Evolutionary conservation across 371 early-diverging fungal species (phyloP).

Genomic region (Mucor saturninus): DNA sequence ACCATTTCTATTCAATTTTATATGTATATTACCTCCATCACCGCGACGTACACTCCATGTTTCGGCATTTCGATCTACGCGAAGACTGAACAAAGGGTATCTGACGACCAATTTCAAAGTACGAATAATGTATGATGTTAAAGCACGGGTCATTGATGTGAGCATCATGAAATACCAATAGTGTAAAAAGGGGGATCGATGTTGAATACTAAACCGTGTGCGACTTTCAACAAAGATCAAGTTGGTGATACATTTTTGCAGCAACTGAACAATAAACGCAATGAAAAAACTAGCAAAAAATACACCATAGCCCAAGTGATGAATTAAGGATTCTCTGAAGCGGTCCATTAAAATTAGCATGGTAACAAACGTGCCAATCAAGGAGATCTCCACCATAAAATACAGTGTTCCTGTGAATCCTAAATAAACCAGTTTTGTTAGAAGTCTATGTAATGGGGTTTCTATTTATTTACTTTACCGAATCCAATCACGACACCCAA

Average conservation of each 20-base stretch:
- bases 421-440: slow-evolving; percentile 3
- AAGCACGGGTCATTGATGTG: slow-evolving; percentile 52
- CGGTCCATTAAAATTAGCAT: slow-evolving; percentile 38
- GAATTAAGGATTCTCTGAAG: slow-evolving; percentile 35
- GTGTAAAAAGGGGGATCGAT: slow-evolving; percentile 49
- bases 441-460: not conserved
- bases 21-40: slow-evolving; percentile 41
- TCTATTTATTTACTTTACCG: slow-evolving; percentile 25
- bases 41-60: slow-evolving; percentile 60
- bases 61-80: slow-evolving; percentile 57
- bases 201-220: slow-evolving; percentile 38
- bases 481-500: slow-evolving; percentile 54
- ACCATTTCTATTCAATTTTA: no score
- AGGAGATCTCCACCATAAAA: slow-evolving; percentile 44
- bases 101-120: slow-evolving; percentile 44
- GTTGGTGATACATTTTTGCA: slow-evolving; percentile 49
- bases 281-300: slow-evolving; percentile 54
- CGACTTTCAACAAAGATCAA: slow-evolving; percentile 43
- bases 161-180: slow-evolving; percentile 62
- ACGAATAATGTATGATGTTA: slow-evolving; percentile 55
- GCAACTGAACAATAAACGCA: slow-evolving; percentile 46
- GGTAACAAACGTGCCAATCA: slow-evolving; percentile 42
- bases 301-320: slow-evolving; percentile 44
- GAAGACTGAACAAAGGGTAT: slow-evolving; percentile 51
- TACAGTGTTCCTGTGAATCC: slow-evolving; percentile 56